A percentile compares a stretch with the other conserved stretches of the same genome.
Conservation (phyloP, 1,284 basidiomycete species). For the Cryptococcus sp. region DNA sequence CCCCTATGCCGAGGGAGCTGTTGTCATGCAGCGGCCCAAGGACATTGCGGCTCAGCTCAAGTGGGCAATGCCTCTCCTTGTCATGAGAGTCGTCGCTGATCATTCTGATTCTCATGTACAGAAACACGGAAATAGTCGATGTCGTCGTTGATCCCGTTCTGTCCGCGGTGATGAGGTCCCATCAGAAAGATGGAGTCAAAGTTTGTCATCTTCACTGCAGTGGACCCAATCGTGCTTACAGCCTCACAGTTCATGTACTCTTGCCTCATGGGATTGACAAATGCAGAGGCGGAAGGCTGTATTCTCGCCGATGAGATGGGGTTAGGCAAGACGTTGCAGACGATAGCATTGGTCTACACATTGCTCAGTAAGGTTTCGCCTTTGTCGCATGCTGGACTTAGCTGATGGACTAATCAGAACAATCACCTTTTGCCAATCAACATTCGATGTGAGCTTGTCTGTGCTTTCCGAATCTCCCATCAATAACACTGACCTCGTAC, state of each 20-base stretch:
- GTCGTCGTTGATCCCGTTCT: constrained; percentile 95
- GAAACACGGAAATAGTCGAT: constrained; percentile 61
- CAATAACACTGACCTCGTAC: neutral
- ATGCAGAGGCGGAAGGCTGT: constrained; percentile 79
- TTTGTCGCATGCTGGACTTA: neutral
- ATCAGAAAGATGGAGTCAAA: constrained; percentile 80
- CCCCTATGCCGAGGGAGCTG: constrained; percentile 69
- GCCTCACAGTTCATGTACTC: constrained; percentile 82
- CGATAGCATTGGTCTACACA: constrained; percentile 84
- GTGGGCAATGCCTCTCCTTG: constrained; percentile 52
- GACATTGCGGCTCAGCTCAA: constrained; percentile 73
- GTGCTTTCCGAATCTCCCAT: neutral
- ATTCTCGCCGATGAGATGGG: constrained; percentile 99
- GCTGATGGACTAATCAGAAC: constrained; percentile 53
- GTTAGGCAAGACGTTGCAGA: constrained; percentile 85
- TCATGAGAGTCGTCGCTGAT: neutral
- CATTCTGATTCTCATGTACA: constrained; percentile 17
- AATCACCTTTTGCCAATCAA: constrained; percentile 72
- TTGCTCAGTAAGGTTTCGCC: constrained; percentile 66
- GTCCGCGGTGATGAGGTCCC: constrained; percentile 72
- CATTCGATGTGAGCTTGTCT: constrained; percentile 55
- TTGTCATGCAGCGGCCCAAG: constrained; percentile 82
- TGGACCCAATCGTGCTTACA: constrained; percentile 8
- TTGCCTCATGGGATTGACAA: constrained; percentile 89
- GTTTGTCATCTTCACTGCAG: constrained; percentile 21